phyloP scores from a whole-genome alignment of 305 asterid species.

The Nicotiana rustica region DNA sequence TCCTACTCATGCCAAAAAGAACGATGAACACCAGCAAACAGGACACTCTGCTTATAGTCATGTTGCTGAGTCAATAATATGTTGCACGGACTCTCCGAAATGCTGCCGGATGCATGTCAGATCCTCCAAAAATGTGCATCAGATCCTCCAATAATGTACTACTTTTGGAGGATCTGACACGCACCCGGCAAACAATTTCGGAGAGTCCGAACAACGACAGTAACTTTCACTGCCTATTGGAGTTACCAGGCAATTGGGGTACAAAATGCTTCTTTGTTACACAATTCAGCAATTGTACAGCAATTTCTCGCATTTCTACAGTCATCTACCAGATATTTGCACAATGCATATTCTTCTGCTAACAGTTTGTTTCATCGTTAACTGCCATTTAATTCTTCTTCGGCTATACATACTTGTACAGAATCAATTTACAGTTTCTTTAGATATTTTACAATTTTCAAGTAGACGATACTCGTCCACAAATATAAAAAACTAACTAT shows the following conservation, averaged over 20 bases:
- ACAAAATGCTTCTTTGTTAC: not conserved
- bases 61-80: slow-evolving; percentile 10
- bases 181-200: too few relatives aligned
- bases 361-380: slow-evolving; percentile 6
- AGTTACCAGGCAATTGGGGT: not conserved
- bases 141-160: too few relatives aligned
- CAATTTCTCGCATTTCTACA: not conserved
- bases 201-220: too few relatives aligned
- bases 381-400: not conserved
- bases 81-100: too few relatives aligned
- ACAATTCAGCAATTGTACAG: not conserved
- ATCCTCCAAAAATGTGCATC: too few relatives aligned
- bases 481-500: slow-evolving; percentile 5
- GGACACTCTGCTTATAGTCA: not conserved
- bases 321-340: not conserved
- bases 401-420: slow-evolving; percentile 13
- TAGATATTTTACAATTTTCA: not conserved
- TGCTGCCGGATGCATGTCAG: too few relatives aligned
- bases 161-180: too few relatives aligned
- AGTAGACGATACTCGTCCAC: slow-evolving; percentile 16
- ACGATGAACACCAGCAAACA: not conserved
- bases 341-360: not conserved
- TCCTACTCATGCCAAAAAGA: not conserved
- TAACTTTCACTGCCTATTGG: slow-evolving; percentile 8
- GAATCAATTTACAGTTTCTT: slow-evolving; percentile 7